Percentiles rank a stretch among this genome's conserved stretches.
These are phyloP conservation scores for Scleroderma bovista DNA, from an alignment of 768 basidiomycete genomes.

Conservation along the genomic window DNA sequence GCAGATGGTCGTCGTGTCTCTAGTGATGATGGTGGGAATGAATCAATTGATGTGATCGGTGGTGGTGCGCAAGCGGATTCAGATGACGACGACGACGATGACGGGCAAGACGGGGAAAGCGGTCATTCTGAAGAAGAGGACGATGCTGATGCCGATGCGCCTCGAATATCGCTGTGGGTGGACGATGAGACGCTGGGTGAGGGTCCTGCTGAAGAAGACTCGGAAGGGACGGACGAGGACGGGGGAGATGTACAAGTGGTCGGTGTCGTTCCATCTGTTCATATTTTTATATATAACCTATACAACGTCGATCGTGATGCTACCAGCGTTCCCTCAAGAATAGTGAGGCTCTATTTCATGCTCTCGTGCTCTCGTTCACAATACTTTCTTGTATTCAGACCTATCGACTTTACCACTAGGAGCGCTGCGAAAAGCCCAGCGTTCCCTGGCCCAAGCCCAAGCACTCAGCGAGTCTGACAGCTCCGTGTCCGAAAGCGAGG, in stretches of 20 bases:
- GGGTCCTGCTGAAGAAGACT: conserved; percentile 3
- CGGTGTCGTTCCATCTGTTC: not conserved
- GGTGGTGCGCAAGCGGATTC: not conserved
- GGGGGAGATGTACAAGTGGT: conserved; percentile 8
- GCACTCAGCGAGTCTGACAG: conserved; percentile 37
- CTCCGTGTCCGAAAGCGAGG: conserved; percentile 14
- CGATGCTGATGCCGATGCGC: too few species aligned
- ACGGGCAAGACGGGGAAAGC: too few species aligned
- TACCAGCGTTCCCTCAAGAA: conserved; percentile 24
- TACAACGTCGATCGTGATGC: not conserved
- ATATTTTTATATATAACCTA: not conserved
- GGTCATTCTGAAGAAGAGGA: too few species aligned
- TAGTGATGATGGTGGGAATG: not conserved
- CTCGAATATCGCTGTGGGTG: too few species aligned
- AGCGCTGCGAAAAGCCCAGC: conserved; percentile 59
- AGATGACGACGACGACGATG: too few species aligned
- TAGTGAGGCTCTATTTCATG: conserved; percentile 9
- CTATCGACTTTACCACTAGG: conserved; percentile 59
- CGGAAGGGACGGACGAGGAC: conserved; percentile 9
- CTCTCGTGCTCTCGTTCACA: conserved; percentile 4
- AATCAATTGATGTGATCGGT: not conserved
- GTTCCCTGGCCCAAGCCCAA: conserved; percentile 40
- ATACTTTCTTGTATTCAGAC: conserved; percentile 32
- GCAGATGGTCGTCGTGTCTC: not conserved
- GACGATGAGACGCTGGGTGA: conserved; percentile 4